Conservation (phyloP, 805 yeast genomes). For the Pichia paraexigua region DNA sequence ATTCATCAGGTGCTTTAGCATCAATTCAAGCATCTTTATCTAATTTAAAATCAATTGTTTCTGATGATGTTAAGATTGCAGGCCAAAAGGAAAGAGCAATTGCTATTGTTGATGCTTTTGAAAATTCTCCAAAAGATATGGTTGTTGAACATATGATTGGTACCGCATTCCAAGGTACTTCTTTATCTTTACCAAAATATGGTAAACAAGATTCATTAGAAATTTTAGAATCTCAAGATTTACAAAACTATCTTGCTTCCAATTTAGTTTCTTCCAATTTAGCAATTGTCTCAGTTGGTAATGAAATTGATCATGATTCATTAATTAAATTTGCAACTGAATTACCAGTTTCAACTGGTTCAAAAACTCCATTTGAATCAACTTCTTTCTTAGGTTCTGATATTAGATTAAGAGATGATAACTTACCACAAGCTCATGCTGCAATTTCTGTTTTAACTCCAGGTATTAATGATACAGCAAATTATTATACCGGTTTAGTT, state of each 20-base stretch:
- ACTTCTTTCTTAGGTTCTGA: constrained; percentile 79
- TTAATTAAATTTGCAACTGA: constrained; percentile 59
- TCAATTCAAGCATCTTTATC: constrained; percentile 40
- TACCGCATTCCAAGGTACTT: constrained; percentile 81
- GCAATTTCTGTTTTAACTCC: constrained; percentile 73
- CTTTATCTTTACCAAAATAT: constrained; percentile 65
- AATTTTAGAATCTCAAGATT: constrained; percentile 51
- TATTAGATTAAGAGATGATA: constrained; percentile 83
- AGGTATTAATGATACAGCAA: constrained; percentile 44
- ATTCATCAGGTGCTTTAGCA: constrained; percentile 44
- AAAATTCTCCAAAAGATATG: constrained; percentile 45
- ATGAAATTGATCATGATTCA: constrained; percentile 56
- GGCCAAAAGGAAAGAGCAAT: constrained; percentile 35
- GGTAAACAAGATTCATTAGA: constrained; percentile 65
- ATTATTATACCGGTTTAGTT: constrained; percentile 64
- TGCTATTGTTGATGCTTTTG: constrained; percentile 46
- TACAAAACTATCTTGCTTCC: constrained; percentile 45
- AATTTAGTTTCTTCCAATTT: constrained; percentile 56
- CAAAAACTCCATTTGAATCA: constrained; percentile 38
- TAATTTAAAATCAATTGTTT: constrained; percentile 28
- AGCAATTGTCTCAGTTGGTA: constrained; percentile 61
- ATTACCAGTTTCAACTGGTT: constrained; percentile 42
- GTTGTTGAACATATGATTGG: constrained; percentile 72
- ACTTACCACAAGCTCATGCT: constrained; percentile 72
- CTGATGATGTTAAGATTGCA: constrained; percentile 34